Evolutionary conservation across 495 filamentous ascomycete species (phyloP), one percentile per base, ranked within the genome.

Genomic region (Tuber umbilicatum): DNA sequence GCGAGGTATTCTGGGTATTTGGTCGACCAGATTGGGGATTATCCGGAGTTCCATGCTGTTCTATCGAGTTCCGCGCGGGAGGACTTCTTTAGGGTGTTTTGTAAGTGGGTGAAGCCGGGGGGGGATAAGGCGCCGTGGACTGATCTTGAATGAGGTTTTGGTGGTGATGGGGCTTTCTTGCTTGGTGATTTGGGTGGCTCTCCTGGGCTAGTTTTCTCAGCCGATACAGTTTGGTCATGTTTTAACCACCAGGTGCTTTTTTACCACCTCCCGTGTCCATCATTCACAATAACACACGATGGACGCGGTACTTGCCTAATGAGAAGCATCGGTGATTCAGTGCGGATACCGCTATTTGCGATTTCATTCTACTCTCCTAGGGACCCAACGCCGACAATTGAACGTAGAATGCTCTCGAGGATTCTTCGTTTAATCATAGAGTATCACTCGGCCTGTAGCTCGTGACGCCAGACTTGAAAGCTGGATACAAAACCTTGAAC

Each of bases 1-100:
- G 75, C 67, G 4, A 23, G 40, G 21, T 72, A 42, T 55, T 55
- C 37, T 23, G 75, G 42, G 2, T 77, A 55, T 43, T 21, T 39
- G 23, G 37, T 77, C 27, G 21, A 27, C 0, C 2, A 31, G 0
- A 45, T 75, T 39, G 39, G 37, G 27, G 35, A 21, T 7, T n/a
- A 72, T n/a, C 27, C 69, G n/a, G 40, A 60, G 0, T 77, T 77
- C 55, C 35, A 43, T n/a, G n/a, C 12, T 10, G n/a, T 27, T 9
- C 50, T 60, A 7, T n/a, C 50, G 12, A 14, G 50, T 31, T 60
- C n/a, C 6, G 50, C 50, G 3, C n/a, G 50, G 10, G 50, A 60
- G 12, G 50, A 60, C 50, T 60, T 60, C 5, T 60, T 60, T 31
- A 60, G n/a, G 50, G 50, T 27, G n/a, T 31, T 60, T 60, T 60